Evolutionary conservation across 495 filamentous ascomycete genomes (phyloP).

Genomic region (Lophiostoma macrostomum): DNA sequence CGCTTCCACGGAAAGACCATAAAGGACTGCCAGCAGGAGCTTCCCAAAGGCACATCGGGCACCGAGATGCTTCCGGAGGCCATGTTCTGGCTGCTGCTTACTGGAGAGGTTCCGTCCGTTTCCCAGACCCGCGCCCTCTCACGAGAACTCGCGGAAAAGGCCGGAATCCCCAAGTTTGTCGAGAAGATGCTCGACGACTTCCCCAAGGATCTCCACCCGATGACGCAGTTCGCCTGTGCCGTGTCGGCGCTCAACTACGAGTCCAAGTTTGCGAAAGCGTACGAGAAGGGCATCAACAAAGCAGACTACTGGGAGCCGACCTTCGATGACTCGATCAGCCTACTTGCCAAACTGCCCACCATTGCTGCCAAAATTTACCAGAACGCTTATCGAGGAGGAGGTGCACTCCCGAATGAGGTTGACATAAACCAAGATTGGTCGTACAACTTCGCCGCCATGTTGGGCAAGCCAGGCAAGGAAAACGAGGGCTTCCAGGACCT

Average conservation of each 20-base stretch:
- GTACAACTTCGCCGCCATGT: constrained; percentile 95
- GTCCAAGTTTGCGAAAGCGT: constrained; percentile 86
- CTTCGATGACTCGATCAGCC: constrained; percentile 90
- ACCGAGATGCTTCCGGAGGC: constrained; percentile 99
- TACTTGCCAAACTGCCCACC: constrained; percentile 93
- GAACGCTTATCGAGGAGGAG: constrained; percentile 74
- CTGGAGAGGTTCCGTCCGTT: constrained; percentile 83
- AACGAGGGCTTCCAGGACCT: constrained; percentile 95
- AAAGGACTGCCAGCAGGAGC: constrained; percentile 91
- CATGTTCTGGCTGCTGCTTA: constrained; percentile 99
- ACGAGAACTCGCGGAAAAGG: constrained; percentile 81
- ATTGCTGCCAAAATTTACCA: constrained; percentile 98
- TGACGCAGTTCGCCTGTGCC: constrained; percentile 95
- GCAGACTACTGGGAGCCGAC: constrained; percentile 98
- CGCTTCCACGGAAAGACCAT: constrained; percentile 97
- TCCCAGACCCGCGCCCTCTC: constrained; percentile 78
- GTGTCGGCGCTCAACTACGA: constrained; percentile 92
- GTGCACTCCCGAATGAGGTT: constrained; percentile 69
- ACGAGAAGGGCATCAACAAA: constrained; percentile 86
- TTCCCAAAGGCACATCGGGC: constrained; percentile 88
- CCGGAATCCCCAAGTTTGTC: constrained; percentile 77
- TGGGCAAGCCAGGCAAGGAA: constrained; percentile 81
- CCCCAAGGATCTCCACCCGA: constrained; percentile 85
- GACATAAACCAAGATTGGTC: constrained; percentile 91
- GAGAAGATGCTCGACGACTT: constrained; percentile 86